phyloP scores from a whole-genome alignment of 306 rosid genomes.

The Glycine latifolia region DNA sequence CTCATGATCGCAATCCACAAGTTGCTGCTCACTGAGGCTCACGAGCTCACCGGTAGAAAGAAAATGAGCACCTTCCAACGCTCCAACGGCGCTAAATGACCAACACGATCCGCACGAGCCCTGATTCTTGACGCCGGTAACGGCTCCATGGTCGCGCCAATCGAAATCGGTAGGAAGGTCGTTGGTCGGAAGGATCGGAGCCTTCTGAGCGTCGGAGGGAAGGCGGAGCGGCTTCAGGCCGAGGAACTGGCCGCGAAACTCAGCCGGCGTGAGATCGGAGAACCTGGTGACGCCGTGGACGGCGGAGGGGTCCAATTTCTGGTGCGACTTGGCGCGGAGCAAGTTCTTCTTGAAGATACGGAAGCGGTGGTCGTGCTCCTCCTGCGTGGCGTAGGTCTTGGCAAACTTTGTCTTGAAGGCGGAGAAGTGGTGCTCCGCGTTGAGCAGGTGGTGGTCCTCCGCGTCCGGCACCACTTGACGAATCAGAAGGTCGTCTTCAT shows the following conservation, averaged over 20 bases:
- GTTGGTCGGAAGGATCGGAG: conserved; percentile 79
- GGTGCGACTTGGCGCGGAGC: conserved; percentile 69
- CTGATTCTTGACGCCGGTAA: conserved; percentile 72
- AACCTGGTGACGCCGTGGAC: conserved; percentile 81
- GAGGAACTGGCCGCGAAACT: conserved; percentile 68
- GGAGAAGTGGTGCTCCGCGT: conserved; percentile 74
- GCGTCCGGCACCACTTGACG: conserved; percentile 65
- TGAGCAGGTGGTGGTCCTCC: conserved; percentile 57
- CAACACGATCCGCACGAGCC: conserved; percentile 91
- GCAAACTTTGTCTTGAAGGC: conserved; percentile 70
- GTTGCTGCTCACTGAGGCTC: conserved; percentile 87
- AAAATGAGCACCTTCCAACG: conserved; percentile 85
- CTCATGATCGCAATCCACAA: conserved; percentile 92
- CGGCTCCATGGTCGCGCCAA: conserved; percentile 89
- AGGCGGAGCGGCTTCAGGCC: conserved; percentile 74
- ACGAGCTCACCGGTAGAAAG: conserved; percentile 68
- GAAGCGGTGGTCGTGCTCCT: conserved; percentile 77
- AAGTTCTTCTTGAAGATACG: conserved; percentile 69
- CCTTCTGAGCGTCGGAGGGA: conserved; percentile 67
- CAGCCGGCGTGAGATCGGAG: conserved; percentile 81
- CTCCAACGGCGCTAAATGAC: conserved; percentile 84
- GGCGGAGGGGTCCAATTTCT: conserved; percentile 77
- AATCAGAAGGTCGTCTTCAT: conserved; percentile 57
- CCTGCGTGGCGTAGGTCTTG: conserved; percentile 58
- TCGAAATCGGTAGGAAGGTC: conserved; percentile 79